phyloP scores from a whole-genome alignment of 139 green algal genomes.

The Parachlorella kessleri region DNA sequence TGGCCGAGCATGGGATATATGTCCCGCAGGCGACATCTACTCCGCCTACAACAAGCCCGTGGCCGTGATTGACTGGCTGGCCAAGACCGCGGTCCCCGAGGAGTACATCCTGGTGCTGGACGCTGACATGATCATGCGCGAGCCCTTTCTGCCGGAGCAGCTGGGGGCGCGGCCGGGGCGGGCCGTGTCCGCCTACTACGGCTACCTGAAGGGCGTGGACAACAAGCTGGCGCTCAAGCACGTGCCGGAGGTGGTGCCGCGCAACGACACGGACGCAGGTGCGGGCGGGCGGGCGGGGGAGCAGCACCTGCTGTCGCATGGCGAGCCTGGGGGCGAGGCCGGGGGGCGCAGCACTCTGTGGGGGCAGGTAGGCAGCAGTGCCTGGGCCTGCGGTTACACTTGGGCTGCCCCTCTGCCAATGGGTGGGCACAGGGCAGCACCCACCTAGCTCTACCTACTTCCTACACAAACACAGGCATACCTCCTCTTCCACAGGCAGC shows the following conservation, averaged over 20 bases:
- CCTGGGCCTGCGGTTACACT: background rate
- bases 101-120: constrained; percentile 64
- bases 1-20: background rate
- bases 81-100: constrained; percentile 40
- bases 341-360: background rate
- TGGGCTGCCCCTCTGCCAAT: no score
- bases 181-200: constrained; percentile 38
- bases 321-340: constrained; percentile 37
- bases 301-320: no score
- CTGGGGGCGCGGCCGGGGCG: constrained; percentile 33
- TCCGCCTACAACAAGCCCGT: constrained; percentile 69
- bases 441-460: no score
- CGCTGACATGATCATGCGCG: constrained; percentile 67
- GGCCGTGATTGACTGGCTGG: constrained; percentile 73
- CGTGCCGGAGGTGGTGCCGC: constrained; percentile 51
- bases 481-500: no score
- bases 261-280: constrained; percentile 69
- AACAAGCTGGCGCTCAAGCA: constrained; percentile 55
- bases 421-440: no score
- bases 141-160: constrained; percentile 39
- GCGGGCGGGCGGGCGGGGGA: constrained; percentile 40
- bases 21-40: constrained; percentile 12
- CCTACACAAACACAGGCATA: no score
- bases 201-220: constrained; percentile 50
- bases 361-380: background rate